phyloP scores from a whole-genome alignment of 768 basidiomycete genomes.

The Agaricus blazei region DNA sequence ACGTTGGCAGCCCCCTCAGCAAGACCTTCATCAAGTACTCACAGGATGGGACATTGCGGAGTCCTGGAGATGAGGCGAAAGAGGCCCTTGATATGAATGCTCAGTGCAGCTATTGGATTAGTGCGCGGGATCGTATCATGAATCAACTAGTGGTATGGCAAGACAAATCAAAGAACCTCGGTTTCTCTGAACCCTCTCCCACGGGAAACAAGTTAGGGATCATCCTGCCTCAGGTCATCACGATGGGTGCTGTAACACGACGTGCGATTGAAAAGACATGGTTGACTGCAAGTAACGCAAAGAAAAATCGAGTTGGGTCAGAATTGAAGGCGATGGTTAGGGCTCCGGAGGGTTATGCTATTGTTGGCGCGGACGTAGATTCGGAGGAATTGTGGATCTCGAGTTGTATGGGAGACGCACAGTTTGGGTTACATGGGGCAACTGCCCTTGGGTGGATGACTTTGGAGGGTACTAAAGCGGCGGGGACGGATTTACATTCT shows the following conservation, averaged over 20 bases:
- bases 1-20: conserved; percentile 89
- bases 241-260: conserved; percentile 98
- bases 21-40: conserved; percentile 89
- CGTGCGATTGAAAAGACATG: conserved; percentile 97
- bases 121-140: conserved; percentile 83
- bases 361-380: conserved; percentile 98
- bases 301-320: conserved; percentile 95
- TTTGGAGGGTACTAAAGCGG: conserved; percentile 91
- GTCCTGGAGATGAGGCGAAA: conserved; percentile 74
- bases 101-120: conserved; percentile 97
- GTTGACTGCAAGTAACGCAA: conserved; percentile 97
- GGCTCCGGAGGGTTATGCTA: conserved; percentile 87
- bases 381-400: conserved; percentile 99
- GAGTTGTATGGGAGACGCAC: conserved; percentile 96
- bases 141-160: conserved; percentile 95
- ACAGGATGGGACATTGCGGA: conserved; percentile 81
- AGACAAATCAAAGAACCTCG: conserved; percentile 43
- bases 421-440: conserved; percentile 94
- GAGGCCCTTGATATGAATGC: conserved; percentile 90
- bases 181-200: conserved; percentile 29
- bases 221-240: conserved; percentile 93
- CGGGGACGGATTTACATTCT: conserved; percentile 94
- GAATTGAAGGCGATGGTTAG: conserved; percentile 98
- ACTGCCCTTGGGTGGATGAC: conserved; percentile 99
- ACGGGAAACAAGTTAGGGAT: conserved; percentile 67